These are phyloP conservation scores for Taiozyma sp. DNA, from an alignment of 1,139 yeast genomes.

Conservation along the genomic window DNA sequence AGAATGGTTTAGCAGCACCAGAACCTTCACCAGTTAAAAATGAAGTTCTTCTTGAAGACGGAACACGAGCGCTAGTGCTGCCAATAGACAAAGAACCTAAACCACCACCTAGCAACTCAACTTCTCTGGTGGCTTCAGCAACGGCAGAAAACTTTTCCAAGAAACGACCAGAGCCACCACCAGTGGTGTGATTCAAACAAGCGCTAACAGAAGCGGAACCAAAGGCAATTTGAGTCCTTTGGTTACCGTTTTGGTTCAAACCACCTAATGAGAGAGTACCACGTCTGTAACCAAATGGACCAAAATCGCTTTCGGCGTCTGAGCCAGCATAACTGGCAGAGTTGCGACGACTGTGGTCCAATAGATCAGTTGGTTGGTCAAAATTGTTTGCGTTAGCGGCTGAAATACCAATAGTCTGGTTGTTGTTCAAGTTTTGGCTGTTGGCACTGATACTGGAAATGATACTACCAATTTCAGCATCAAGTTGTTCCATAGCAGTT, in stretches of 20 bases:
- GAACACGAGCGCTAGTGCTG: slow-evolving; percentile 24
- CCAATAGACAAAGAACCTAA: slow-evolving; percentile 29
- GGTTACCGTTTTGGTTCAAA: slow-evolving; percentile 29
- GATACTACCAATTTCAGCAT: slow-evolving; percentile 41
- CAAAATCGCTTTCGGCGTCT: slow-evolving; percentile 40
- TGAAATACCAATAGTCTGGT: slow-evolving; percentile 6
- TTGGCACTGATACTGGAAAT: slow-evolving; percentile 30
- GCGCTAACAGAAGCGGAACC: slow-evolving; percentile 59
- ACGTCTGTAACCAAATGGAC: slow-evolving; percentile 40
- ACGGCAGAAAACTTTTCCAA: slow-evolving; percentile 66
- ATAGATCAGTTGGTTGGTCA: slow-evolving; percentile 26
- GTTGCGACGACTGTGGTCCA: slow-evolving; percentile 15
- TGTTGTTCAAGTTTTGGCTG: slow-evolving; percentile 21
- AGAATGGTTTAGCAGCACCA: slow-evolving; percentile 15
- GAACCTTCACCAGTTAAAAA: slow-evolving; percentile 31
- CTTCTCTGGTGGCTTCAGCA: slow-evolving; percentile 75
- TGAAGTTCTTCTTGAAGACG: slow-evolving; percentile 43
- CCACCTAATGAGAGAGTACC: slow-evolving; percentile 40
- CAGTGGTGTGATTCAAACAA: slow-evolving; percentile 16
- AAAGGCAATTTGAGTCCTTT: slow-evolving; percentile 28
- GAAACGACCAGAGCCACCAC: slow-evolving; percentile 38
- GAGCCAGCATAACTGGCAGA: slow-evolving; percentile 21
- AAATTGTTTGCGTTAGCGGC: slow-evolving; percentile 25
- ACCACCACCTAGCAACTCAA: slow-evolving; percentile 44
- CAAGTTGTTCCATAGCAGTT: slow-evolving; percentile 14